Conservation (phyloP, 2,329 filamentous ascomycete genomes). For the Penicillium fuscoglaucum region DNA sequence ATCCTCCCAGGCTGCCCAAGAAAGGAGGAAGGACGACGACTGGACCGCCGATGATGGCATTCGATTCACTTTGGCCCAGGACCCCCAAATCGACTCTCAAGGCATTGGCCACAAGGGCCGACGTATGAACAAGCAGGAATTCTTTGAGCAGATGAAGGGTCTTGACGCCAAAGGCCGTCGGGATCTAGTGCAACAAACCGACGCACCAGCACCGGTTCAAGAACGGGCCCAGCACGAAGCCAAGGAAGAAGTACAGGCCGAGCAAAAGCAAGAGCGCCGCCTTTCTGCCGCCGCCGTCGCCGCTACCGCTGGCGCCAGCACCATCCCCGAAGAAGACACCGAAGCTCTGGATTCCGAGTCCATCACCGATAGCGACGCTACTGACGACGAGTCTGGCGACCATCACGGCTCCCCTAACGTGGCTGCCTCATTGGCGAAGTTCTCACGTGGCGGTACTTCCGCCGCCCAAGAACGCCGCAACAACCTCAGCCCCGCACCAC, state of each 20-base stretch:
- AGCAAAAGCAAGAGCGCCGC: slow-evolving; percentile 28
- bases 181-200: slow-evolving; percentile 45
- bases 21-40: slow-evolving; percentile 34
- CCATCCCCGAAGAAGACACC: slow-evolving; percentile 17
- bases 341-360: slow-evolving; percentile 27
- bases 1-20: slow-evolving; percentile 30
- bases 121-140: slow-evolving; percentile 65
- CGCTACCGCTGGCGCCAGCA: slow-evolving; percentile 15
- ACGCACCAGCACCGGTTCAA: slow-evolving; percentile 43
- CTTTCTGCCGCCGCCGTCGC: slow-evolving; percentile 22
- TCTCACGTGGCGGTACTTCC: slow-evolving; percentile 31
- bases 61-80: slow-evolving; percentile 61
- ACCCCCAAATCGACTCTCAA: slow-evolving; percentile 36
- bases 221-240: slow-evolving; percentile 38
- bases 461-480: slow-evolving; percentile 44
- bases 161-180: slow-evolving; percentile 61
- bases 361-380: slow-evolving; percentile 25
- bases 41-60: slow-evolving; percentile 52
- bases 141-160: slow-evolving; percentile 61
- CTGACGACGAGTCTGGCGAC: slow-evolving; percentile 26
- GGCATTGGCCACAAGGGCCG: slow-evolving; percentile 51
- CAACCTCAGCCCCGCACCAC: slow-evolving; percentile 32
- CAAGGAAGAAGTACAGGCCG: slow-evolving; percentile 28
- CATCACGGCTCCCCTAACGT: slow-evolving; percentile 35
- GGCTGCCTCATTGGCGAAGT: slow-evolving; percentile 39